Conservation (phyloP, 2,329 filamentous ascomycete genomes). For the Boeremia lycopersici region DNA sequence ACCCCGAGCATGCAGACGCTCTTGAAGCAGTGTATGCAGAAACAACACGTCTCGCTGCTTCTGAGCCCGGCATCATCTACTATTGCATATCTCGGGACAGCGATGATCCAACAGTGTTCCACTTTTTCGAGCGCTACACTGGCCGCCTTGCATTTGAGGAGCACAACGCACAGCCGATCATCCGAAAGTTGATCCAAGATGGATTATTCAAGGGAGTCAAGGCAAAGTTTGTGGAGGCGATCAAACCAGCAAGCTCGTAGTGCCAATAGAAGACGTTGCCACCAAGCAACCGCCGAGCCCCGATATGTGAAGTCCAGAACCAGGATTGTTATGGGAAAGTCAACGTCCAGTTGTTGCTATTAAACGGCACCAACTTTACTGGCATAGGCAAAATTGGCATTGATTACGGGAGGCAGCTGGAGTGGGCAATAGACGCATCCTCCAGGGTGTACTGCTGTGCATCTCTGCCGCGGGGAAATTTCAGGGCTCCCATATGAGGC, state of each 20-base stretch:
- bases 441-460: no score
- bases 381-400: no score
- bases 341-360: no score
- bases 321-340: no score
- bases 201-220: conserved; percentile 5
- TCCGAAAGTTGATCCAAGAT: conserved; percentile 5
- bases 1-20: conserved; percentile 10
- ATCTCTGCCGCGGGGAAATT: no score
- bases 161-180: conserved; percentile 10
- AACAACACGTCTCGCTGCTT: conserved; percentile 8
- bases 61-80: conserved; percentile 9
- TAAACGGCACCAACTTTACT: no score
- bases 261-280: not conserved
- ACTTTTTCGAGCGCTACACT: conserved; percentile 14
- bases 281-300: not conserved
- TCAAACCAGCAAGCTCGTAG: conserved; percentile 4
- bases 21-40: conserved; percentile 13
- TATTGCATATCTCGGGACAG: conserved; percentile 13
- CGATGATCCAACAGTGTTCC: conserved; percentile 5
- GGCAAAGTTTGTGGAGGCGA: conserved; percentile 14
- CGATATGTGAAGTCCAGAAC: not conserved
- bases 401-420: no score
- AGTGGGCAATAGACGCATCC: no score
- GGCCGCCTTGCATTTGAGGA: conserved; percentile 8
- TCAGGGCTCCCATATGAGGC: no score